Evolutionary conservation across 1,139 yeast species (phyloP), one percentile per base, ranked within the genome.

Genomic region (Blastobotrys persicus): DNA sequence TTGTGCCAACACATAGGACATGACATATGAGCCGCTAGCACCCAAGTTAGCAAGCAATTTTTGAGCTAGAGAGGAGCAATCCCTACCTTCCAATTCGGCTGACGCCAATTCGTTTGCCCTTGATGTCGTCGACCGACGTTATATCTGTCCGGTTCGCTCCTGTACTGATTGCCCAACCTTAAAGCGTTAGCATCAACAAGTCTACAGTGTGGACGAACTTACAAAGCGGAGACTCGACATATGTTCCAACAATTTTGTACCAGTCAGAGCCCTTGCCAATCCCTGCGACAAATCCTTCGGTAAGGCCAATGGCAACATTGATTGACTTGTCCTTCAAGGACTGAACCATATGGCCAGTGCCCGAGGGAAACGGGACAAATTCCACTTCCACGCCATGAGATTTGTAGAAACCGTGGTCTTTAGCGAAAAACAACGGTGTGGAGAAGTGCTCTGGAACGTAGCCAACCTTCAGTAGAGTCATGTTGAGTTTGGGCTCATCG

Each of bases 401-500:
- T 13, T 66, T 62, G 62, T 78, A 86, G 61, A 68, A 83, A 0
- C 83, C 83, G 48, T 86, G 76, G 50, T 73, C 61, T 54, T 76
- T 65, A 4, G 96, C 95, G 60, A 88, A 79, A 57, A 82, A 81
- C 55, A 89, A 71, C 1, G 97, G 97, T 0, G 96, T 85, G 40
- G 92, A 81, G 63, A 88, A 89, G 65, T 89, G 97, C 67, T 89
- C 97, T 1, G 96, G 96, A 46, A 89, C 82, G 67, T 81, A 86
- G 4, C 96, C 97, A 18, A 89, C 85, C 63, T 72, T 80, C 38
- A 80, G 61, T 41, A 49, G 19, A 42, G 54, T 45, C 48, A 45
- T 56, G 20, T 18, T 31, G 34, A 13, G 6, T 9, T 12, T 12
- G 34, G n/a, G 34, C 28, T 9, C 5, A 23, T 6, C 28, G 9